Evolutionary conservation across 2,329 filamentous ascomycete species (phyloP), one percentile per base, ranked within the genome.

Genomic region (Colletotrichum somersetense): DNA sequence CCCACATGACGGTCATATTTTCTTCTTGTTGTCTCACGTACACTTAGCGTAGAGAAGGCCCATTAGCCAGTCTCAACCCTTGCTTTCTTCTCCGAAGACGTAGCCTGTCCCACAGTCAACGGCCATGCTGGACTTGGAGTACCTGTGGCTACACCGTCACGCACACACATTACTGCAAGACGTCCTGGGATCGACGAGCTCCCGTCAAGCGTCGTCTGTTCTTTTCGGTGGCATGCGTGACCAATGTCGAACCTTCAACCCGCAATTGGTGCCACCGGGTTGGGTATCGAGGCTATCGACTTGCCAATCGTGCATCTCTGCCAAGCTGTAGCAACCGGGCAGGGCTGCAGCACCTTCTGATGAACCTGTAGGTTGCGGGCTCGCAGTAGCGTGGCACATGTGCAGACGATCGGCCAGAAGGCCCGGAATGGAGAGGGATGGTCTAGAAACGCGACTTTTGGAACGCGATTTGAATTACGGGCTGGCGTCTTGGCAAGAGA

Each of bases 271-370:
- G 68, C 38, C 58, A 59, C 52, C 68, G 64, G 58, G 57, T 67
- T 63, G 59, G 68, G 58, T 68, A 67, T 67, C 30, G 26, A 42
- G 35, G 64, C 42, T 58, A 46, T 35, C 58, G 35, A 38, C 42
- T 40, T 71, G 67, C 48, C 23, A 67, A 56, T 46, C 67, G 42
- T 50, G 63, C 62, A 66, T 52, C 26, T 62, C 52, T 62, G 68
- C 68, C 68, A 71, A 71, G 68, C 58, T 44, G 64, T 58, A 58
- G 56, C 57, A 62, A 38, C 58, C 64, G 57, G 57, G 23, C 64
- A 71, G 52, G 68, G 68, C 68, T 71, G 68, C 64, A 71, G 64
- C 40, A 55, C 58, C 44, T 65, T 71, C 40, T 62, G 57, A 44
- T 71, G 64, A 58, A 33, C 48, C 64, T 62, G 64, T 42, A 48